Conservation (phyloP, 345 rosid genomes). For the Combretum micranthum region DNA sequence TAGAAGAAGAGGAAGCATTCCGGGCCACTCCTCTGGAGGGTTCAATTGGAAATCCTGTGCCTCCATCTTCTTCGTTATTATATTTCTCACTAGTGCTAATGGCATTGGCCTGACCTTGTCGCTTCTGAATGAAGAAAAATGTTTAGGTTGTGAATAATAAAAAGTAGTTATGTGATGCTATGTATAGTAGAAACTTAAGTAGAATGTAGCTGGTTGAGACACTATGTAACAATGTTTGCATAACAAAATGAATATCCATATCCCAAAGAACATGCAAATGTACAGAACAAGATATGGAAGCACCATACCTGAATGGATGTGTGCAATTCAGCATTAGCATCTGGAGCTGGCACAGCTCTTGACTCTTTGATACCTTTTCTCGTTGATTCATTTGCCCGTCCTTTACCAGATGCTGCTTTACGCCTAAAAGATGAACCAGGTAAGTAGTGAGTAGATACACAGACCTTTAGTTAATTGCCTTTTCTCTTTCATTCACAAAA, state of each 20-base stretch:
- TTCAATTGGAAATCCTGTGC: too few relatives aligned
- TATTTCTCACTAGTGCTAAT: slow-evolving; percentile 26
- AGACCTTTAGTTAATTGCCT: too few relatives aligned
- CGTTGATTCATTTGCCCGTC: slow-evolving; percentile 18
- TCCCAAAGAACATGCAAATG: neutral
- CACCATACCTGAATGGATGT: slow-evolving; percentile 26
- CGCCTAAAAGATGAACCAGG: slow-evolving; percentile 21
- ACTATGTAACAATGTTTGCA: slow-evolving; percentile 1
- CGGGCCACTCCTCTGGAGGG: slow-evolving; percentile 29
- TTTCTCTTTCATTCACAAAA: too few relatives aligned
- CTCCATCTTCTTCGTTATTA: slow-evolving; percentile 35
- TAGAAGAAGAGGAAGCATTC: slow-evolving; percentile 20
- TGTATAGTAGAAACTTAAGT: neutral
- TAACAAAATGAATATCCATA: neutral
- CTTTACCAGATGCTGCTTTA: slow-evolving; percentile 27
- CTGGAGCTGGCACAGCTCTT: slow-evolving; percentile 33
- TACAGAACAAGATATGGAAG: too few relatives aligned
- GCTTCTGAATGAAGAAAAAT: slow-evolving; percentile 32
- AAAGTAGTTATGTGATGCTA: too few relatives aligned
- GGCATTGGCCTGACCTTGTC: slow-evolving; percentile 30
- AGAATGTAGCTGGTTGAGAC: neutral
- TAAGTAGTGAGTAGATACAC: neutral
- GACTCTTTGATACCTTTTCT: slow-evolving; percentile 23
- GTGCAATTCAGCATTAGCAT: slow-evolving; percentile 35
- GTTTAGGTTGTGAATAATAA: neutral